Percentiles rank a stretch among this genome's conserved stretches.
These are phyloP conservation scores for Tephrocybe sp. DNA, from an alignment of 768 basidiomycete genomes.

Conservation along the genomic window DNA sequence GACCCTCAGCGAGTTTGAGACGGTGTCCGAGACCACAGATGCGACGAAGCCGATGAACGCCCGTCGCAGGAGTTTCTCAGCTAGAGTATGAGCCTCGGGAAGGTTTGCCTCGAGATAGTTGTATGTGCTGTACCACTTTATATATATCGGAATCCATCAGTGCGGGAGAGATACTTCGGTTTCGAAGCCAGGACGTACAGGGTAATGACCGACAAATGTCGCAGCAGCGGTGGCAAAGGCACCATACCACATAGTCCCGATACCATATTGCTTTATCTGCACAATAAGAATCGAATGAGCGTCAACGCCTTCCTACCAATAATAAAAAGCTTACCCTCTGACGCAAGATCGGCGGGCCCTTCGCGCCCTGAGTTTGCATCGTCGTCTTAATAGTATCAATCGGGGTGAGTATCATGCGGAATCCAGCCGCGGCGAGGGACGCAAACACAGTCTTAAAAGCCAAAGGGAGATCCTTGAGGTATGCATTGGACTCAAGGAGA, in stretches of 20 bases:
- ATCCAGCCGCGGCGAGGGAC: conserved; percentile 73
- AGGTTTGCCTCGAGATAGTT: conserved; percentile 70
- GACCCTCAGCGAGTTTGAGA: conserved; percentile 87
- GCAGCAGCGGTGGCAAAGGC: conserved; percentile 90
- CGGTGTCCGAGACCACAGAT: conserved; percentile 79
- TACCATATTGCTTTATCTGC: conserved; percentile 71
- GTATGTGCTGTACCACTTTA: conserved; percentile 28
- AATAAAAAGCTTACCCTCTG: conserved; percentile 49
- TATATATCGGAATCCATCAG: too few species aligned
- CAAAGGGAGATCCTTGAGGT: conserved; percentile 59
- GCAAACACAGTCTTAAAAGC: conserved; percentile 79
- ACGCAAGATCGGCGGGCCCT: conserved; percentile 63
- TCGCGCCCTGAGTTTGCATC: conserved; percentile 84
- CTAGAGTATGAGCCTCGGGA: conserved; percentile 48
- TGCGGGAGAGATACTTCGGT: neutral
- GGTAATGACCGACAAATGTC: conserved; percentile 91
- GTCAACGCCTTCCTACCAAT: neutral
- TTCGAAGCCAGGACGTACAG: conserved; percentile 39
- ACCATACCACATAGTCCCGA: conserved; percentile 84
- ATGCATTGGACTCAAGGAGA: conserved; percentile 72
- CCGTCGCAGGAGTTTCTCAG: conserved; percentile 67
- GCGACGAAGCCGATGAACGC: conserved; percentile 92
- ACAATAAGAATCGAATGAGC: neutral
- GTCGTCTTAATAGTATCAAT: conserved; percentile 96
- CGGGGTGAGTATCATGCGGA: conserved; percentile 90